These are phyloP conservation scores for Clarireedia sp. DNA, from an alignment of 2,329 filamentous ascomycete species.

Conservation along the genomic window DNA sequence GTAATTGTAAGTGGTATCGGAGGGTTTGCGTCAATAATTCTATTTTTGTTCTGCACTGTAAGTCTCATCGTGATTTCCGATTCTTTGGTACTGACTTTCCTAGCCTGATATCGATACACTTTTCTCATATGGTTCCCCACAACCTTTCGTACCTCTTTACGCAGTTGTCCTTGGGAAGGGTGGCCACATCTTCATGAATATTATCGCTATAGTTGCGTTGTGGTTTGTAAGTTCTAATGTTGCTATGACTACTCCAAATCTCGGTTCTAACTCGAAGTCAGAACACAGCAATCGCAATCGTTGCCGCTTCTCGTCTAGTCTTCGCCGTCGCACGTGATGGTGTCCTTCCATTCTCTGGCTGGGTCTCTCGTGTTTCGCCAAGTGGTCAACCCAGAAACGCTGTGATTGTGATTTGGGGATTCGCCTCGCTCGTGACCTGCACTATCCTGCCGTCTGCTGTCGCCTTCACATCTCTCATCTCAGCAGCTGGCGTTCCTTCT, in stretches of 20 bases:
- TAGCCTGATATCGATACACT: slow-evolving; percentile 11
- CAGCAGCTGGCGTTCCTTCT: slow-evolving; percentile 12
- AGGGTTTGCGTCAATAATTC: slow-evolving; percentile 11
- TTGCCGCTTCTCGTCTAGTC: slow-evolving; percentile 13
- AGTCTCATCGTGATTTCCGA: neutral
- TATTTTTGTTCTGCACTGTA: slow-evolving; percentile 14
- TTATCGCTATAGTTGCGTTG: slow-evolving; percentile 11
- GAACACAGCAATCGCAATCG: slow-evolving; percentile 14
- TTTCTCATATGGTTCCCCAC: slow-evolving; percentile 9
- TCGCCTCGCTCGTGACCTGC: slow-evolving; percentile 11
- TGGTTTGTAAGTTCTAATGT: slow-evolving; percentile 3
- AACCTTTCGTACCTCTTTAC: slow-evolving; percentile 14
- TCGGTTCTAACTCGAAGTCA: neutral
- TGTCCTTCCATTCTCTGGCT: slow-evolving; percentile 10
- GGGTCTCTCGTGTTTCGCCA: slow-evolving; percentile 10
- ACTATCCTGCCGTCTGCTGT: slow-evolving; percentile 14
- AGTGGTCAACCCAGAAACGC: slow-evolving; percentile 13
- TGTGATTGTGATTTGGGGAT: slow-evolving; percentile 9
- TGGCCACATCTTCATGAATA: slow-evolving; percentile 11
- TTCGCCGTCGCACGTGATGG: slow-evolving; percentile 15
- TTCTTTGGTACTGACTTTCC: neutral
- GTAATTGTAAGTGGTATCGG: slow-evolving; percentile 11
- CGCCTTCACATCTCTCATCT: slow-evolving; percentile 12
- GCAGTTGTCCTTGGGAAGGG: slow-evolving; percentile 10
- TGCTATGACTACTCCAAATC: too few species aligned